These are phyloP conservation scores for Neopestalotiopsis rosae DNA, from an alignment of 2,329 filamentous ascomycete genomes.

Conservation along the genomic window DNA sequence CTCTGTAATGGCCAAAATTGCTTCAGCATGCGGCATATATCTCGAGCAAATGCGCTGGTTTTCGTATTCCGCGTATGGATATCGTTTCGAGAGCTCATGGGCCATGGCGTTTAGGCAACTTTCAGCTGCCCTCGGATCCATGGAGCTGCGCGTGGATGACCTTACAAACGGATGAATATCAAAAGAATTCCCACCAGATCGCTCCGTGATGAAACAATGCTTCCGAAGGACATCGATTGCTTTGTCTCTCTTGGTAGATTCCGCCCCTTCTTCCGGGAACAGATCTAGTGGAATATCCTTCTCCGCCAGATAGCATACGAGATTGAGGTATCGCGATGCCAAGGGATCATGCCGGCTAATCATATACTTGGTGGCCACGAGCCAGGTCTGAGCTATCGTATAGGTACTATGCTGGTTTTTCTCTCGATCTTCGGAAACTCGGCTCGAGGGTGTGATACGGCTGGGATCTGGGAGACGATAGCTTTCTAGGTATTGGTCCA, in stretches of 20 bases:
- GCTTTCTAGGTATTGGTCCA: constrained; percentile 27
- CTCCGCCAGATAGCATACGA: constrained; percentile 24
- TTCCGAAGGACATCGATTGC: neutral
- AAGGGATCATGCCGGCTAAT: constrained; percentile 23
- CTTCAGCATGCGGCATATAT: neutral
- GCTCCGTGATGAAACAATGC: constrained; percentile 33
- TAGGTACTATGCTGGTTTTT: constrained; percentile 30
- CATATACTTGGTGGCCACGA: constrained; percentile 39
- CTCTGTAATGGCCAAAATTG: neutral
- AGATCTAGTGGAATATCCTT: neutral
- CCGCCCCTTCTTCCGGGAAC: neutral
- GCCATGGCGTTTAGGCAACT: neutral
- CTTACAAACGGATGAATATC: constrained; percentile 40
- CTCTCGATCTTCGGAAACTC: constrained; percentile 33
- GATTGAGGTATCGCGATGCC: constrained; percentile 33
- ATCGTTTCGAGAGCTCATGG: neutral
- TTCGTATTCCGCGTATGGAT: neutral
- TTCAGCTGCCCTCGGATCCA: constrained; percentile 18
- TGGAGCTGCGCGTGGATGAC: constrained; percentile 35
- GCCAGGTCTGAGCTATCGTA: constrained; percentile 37
- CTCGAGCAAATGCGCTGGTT: neutral
- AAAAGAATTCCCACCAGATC: constrained; percentile 19
- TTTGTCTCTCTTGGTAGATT: neutral
- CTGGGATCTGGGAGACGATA: constrained; percentile 24
- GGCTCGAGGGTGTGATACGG: constrained; percentile 29